Evolutionary conservation across 495 filamentous ascomycete genomes (phyloP).

Genomic region (Halenospora varia): DNA sequence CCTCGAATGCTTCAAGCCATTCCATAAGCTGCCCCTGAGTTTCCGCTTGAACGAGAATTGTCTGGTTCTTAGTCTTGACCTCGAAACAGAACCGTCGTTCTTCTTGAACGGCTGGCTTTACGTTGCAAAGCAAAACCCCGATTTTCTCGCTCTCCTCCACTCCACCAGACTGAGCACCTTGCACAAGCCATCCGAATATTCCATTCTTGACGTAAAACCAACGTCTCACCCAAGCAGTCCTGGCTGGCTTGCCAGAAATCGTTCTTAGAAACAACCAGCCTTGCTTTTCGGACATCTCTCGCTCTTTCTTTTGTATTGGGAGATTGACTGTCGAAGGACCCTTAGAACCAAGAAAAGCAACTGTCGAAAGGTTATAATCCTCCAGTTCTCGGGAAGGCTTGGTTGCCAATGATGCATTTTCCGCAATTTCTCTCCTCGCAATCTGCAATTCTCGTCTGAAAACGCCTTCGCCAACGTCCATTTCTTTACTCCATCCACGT

Average conservation of each 20-base stretch:
- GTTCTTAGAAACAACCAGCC: constrained; percentile 88
- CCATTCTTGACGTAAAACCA: constrained; percentile 97
- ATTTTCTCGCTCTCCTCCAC: constrained; percentile 96
- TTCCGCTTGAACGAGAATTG: constrained; percentile 85
- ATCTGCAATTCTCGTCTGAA: constrained; percentile 75
- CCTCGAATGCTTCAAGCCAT: constrained; percentile 89
- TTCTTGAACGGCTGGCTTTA: constrained; percentile 85
- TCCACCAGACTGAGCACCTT: constrained; percentile 75
- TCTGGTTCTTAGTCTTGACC: constrained; percentile 95
- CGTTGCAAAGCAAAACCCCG: constrained; percentile 88
- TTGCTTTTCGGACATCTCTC: constrained; percentile 66
- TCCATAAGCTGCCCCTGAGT: constrained; percentile 84
- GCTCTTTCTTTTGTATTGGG: constrained; percentile 27
- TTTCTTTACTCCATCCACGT: constrained; percentile 85
- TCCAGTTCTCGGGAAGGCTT: constrained; percentile 89
- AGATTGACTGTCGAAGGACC: constrained; percentile 56
- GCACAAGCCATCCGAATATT: constrained; percentile 94
- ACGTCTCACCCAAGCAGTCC: constrained; percentile 79
- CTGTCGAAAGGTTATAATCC: constrained; percentile 83
- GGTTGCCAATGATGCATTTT: constrained; percentile 60
- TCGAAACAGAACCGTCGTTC: constrained; percentile 97
- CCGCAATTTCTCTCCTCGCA: constrained; percentile 80
- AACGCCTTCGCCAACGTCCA: constrained; percentile 75
- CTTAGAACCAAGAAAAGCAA: constrained; percentile 74
- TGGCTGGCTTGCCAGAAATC: constrained; percentile 79